Conservation (phyloP, 495 filamentous ascomycete genomes). For the Aspergillus egyptiacus region DNA sequence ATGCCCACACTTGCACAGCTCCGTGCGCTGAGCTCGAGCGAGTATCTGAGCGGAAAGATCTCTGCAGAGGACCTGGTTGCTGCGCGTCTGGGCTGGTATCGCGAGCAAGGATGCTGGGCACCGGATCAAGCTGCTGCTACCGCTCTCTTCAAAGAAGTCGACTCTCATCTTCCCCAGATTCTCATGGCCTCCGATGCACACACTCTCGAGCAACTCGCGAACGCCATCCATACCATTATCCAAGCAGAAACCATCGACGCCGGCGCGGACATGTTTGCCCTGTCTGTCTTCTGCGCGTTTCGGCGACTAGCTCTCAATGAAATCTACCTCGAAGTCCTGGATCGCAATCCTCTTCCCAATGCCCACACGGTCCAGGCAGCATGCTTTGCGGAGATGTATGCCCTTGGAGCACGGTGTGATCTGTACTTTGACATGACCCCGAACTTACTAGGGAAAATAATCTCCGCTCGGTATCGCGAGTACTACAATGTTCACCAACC, state of each 20-base stretch:
- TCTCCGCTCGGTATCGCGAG: conserved; percentile 3
- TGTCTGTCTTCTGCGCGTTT: conserved; percentile 14
- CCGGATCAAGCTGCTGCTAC: not conserved
- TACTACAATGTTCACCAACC: conserved; percentile 16
- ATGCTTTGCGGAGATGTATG: conserved; percentile 15
- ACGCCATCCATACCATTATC: not conserved
- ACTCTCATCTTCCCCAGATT: conserved; percentile 4
- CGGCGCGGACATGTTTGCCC: conserved; percentile 7
- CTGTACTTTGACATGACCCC: conserved; percentile 17
- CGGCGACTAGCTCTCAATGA: conserved; percentile 13
- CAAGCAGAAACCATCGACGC: conserved; percentile 9
- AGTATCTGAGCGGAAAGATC: conserved; percentile 11
- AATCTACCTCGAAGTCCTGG: conserved; percentile 15
- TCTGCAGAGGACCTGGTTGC: conserved; percentile 9
- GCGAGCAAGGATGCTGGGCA: conserved; percentile 12
- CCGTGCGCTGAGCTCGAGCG: conserved; percentile 11
- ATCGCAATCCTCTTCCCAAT: conserved; percentile 16
- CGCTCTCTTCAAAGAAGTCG: conserved; percentile 7
- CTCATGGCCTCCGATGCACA: conserved; percentile 7
- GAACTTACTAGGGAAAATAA: conserved; percentile 13
- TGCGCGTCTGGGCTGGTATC: conserved; percentile 12
- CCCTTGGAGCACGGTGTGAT: conserved; percentile 14
- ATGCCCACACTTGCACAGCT: conserved; percentile 9
- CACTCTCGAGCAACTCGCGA: conserved; percentile 3
- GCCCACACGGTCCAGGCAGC: conserved; percentile 13